A percentile compares a stretch with the other conserved stretches of the same genome.
These are phyloP conservation scores for Alternaria consortialis DNA, from an alignment of 2,329 filamentous ascomycete genomes.

Conservation along the genomic window DNA sequence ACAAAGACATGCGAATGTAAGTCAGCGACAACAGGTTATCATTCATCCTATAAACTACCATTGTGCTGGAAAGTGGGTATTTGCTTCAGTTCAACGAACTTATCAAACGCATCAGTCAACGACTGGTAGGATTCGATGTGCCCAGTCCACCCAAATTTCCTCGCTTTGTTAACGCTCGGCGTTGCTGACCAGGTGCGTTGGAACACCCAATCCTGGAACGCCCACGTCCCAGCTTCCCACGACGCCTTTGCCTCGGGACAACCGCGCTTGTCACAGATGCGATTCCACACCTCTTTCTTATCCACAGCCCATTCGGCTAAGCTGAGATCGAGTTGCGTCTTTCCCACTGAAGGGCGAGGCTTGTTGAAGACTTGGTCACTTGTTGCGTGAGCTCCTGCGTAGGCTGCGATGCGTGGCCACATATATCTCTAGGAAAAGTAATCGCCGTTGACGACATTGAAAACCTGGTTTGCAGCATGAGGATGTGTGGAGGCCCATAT, in stretches of 20 bases:
- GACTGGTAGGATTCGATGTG: not conserved
- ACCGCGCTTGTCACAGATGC: not conserved
- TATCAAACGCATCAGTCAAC: not conserved
- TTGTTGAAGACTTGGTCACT: conserved; percentile 1
- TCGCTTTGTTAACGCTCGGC: not conserved
- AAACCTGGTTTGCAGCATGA: conserved; percentile 8
- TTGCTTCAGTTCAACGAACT: not conserved
- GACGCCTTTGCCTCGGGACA: not conserved
- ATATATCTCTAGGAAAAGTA: conserved; percentile 12
- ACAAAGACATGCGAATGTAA: not conserved
- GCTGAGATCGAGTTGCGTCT: conserved; percentile 1
- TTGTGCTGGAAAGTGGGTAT: not conserved
- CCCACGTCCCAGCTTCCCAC: not conserved
- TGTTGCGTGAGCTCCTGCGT: conserved; percentile 1
- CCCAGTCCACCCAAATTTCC: not conserved
- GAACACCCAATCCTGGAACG: not conserved
- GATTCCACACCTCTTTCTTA: conserved; percentile 3
- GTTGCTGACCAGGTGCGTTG: not conserved
- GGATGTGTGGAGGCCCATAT: not conserved
- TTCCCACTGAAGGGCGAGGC: conserved; percentile 1
- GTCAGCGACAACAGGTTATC: no score
- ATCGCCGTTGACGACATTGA: conserved; percentile 19
- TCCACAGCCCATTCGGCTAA: conserved; percentile 7
- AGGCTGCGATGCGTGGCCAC: conserved; percentile 7
- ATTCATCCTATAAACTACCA: not conserved